These are phyloP conservation scores for Tylopilus subfusipes DNA, from an alignment of 768 basidiomycete species.

Conservation along the genomic window DNA sequence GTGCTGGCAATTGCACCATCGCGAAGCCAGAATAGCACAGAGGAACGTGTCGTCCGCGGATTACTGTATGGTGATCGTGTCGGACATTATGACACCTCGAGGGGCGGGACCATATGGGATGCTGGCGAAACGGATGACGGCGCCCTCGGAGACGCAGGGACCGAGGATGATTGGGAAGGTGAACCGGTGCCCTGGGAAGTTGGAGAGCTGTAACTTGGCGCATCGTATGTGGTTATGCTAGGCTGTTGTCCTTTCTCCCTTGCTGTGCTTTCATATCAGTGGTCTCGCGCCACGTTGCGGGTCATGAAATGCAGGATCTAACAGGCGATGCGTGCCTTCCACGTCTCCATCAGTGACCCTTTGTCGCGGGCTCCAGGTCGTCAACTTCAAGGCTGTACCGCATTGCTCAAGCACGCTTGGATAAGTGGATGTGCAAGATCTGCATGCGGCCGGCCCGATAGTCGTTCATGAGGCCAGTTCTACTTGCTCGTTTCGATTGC, in stretches of 20 bases:
- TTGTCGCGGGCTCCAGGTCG: neutral
- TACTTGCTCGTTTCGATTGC: constrained; percentile 13
- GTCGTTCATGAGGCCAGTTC: constrained; percentile 5
- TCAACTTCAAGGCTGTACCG: constrained; percentile 9
- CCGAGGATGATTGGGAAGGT: constrained; percentile 70
- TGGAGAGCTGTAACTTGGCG: constrained; percentile 56
- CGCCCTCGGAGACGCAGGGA: constrained; percentile 42
- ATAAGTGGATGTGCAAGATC: constrained; percentile 17
- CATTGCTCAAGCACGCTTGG: constrained; percentile 11
- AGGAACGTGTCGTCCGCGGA: constrained; percentile 54
- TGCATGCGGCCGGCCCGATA: constrained; percentile 7
- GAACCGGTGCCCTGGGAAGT: constrained; percentile 81
- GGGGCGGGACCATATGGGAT: constrained; percentile 74
- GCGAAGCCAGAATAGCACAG: constrained; percentile 38
- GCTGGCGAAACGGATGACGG: constrained; percentile 58
- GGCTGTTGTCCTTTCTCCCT: constrained; percentile 22
- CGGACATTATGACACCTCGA: constrained; percentile 56
- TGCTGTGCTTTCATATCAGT: constrained; percentile 35
- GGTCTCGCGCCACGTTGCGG: constrained; percentile 23
- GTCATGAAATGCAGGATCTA: constrained; percentile 23
- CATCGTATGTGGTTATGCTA: constrained; percentile 31
- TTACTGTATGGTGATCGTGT: constrained; percentile 57
- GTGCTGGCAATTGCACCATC: constrained; percentile 59
- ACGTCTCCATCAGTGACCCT: constrained; percentile 21
- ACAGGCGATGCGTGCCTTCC: constrained; percentile 20